A percentile compares a stretch with the other conserved stretches of the same genome.
Evolutionary conservation across 2,329 filamentous ascomycete species (phyloP).

Genomic region (Ramichloridium luteum): DNA sequence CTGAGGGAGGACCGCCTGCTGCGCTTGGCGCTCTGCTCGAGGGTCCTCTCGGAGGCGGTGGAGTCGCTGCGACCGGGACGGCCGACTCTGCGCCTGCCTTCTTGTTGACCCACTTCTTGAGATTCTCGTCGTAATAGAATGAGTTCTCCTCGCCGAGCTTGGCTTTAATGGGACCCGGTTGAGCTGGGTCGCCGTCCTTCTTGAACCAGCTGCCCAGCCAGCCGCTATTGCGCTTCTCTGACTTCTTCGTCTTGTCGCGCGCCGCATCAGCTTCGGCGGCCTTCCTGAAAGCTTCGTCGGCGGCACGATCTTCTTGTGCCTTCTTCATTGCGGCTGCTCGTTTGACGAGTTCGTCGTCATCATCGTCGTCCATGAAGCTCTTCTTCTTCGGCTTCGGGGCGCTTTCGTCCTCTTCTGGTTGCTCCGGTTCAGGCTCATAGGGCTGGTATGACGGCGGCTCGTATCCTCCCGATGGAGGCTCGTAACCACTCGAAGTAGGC

Average conservation of each 20-base stretch:
- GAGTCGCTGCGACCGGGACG: conserved; percentile 41
- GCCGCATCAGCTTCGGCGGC: conserved; percentile 63
- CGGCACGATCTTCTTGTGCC: conserved; percentile 51
- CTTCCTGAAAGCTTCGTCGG: conserved; percentile 73
- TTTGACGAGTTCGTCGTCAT: conserved; percentile 42
- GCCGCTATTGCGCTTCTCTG: conserved; percentile 35
- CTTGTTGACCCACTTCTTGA: conserved; percentile 98
- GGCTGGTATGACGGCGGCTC: conserved; percentile 41
- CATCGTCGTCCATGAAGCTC: conserved; percentile 67
- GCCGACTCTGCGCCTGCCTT: conserved; percentile 57
- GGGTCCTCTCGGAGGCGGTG: conserved; percentile 61
- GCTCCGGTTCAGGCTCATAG: conserved; percentile 39
- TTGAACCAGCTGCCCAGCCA: conserved; percentile 80
- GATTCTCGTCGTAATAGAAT: conserved; percentile 89
- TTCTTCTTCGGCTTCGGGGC: conserved; percentile 53
- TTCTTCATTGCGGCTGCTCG: conserved; percentile 40
- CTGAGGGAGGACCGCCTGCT: conserved; percentile 40
- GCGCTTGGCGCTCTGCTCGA: conserved; percentile 43
- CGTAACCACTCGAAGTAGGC: conserved; percentile 34
- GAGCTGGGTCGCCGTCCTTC: conserved; percentile 49
- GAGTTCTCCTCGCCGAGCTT: conserved; percentile 89
- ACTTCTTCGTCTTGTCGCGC: conserved; percentile 38
- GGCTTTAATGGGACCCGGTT: conserved; percentile 60
- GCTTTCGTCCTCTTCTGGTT: conserved; percentile 37
- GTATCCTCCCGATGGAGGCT: conserved; percentile 41